These are phyloP conservation scores for Trichosporon sp. DNA, from an alignment of 1,284 basidiomycete genomes.

Conservation along the genomic window DNA sequence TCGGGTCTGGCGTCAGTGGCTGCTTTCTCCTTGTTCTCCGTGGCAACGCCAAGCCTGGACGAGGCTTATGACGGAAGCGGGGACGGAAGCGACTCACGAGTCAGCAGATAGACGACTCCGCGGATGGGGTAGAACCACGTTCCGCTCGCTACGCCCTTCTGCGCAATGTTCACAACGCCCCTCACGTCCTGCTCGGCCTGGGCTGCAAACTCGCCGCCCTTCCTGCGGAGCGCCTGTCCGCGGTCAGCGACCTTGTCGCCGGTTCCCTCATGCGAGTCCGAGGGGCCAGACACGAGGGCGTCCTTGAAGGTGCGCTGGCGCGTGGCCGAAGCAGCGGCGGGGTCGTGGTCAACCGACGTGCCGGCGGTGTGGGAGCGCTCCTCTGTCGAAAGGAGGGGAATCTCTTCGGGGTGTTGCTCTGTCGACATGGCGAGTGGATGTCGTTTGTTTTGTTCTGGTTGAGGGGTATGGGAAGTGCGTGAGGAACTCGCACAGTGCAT, in stretches of 20 bases:
- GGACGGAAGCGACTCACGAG: constrained; percentile 23
- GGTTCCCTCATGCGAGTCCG: not conserved
- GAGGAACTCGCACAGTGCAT: not conserved
- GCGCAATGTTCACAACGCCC: constrained; percentile 30
- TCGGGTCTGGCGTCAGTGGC: constrained; percentile 37
- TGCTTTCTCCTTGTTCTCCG: not conserved
- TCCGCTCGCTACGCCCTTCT: constrained; percentile 44
- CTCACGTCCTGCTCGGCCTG: constrained; percentile 34
- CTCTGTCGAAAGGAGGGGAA: not conserved
- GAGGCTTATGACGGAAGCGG: too few species aligned
- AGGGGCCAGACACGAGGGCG: not conserved
- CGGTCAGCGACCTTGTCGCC: not conserved
- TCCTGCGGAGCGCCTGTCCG: not conserved
- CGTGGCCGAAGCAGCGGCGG: not conserved
- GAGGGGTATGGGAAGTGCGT: not conserved
- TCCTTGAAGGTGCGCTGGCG: not conserved
- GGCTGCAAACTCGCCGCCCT: constrained; percentile 14
- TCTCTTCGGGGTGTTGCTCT: not conserved
- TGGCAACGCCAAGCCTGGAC: too few species aligned
- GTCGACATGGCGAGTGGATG: not conserved
- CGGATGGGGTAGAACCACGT: constrained; percentile 50
- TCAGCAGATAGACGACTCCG: constrained; percentile 46
- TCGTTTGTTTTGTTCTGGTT: not conserved
- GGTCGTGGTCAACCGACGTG: not conserved
- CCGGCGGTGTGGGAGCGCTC: not conserved